Base-by-base conservation (phyloP, 192 early-diverging fungal genomes). In the Oehlia diaphana region DNA sequence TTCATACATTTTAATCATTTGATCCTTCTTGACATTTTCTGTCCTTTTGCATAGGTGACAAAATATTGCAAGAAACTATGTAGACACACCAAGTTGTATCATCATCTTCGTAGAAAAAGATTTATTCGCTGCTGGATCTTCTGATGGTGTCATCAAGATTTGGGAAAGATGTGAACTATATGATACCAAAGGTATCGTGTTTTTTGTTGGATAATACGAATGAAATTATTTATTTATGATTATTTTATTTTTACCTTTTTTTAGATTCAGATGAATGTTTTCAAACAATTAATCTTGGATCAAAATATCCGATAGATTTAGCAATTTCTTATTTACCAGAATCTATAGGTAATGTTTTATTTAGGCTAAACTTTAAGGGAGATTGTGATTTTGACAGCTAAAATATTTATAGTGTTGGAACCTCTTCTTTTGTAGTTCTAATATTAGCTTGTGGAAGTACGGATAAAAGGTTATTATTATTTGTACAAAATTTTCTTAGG, bases 381-480 rank as follows among this genome's bases (percentile, higher is more conserved):
- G 9, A 37, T 26, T 61, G 31, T 16, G 28, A 28, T 73, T 26
- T 10, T 73, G 19, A 7, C 7, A 8, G 6, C 39, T 42, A 42
- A 39, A 73, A 50, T 63, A 39, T 9, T 42, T 44, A 78, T 26
- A 10, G 19, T 78, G n/a, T 13, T 53, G 31, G 9, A 3, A 31
- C 39, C 26, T 61, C 23, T 71, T 67, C 31, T 21, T 81, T 28
- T 69, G 47, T 23, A 81, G 86, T 88, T 31, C 86, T 91, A 2
- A 82, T 96, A 26, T 87, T 99, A 72, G 92, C 94, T 23, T 87
- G 88, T n/a, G 97, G 95, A 37, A 91, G 92, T 73, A 97, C 96
- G 1, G 95, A 98, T 81, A 89, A 88, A 80, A 83, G 85, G 66
- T 83, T 98, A 72, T 88, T 84, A 49, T 82, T 98, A 49, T 99